A percentile compares a stretch with the other conserved stretches of the same genome.
Conservation (phyloP, 129 eudicot genomes). For the Saussurea involucrata region DNA sequence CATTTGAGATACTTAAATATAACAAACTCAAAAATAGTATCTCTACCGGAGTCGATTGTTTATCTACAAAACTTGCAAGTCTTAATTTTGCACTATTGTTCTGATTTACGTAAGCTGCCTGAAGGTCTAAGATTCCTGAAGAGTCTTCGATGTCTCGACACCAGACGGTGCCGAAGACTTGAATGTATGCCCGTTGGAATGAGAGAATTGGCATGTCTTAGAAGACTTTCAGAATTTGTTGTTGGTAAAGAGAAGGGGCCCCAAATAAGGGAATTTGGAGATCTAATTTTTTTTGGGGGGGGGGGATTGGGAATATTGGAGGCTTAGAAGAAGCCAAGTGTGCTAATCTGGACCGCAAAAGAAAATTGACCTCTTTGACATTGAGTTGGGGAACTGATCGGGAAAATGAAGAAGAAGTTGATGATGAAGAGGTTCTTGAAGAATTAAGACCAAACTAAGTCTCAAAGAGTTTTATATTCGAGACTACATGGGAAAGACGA, state of each 20-base stretch:
- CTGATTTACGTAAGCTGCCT: not conserved
- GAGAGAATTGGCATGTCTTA: not conserved
- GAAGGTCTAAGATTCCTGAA: not conserved
- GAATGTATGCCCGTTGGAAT: not conserved
- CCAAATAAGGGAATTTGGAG: not conserved
- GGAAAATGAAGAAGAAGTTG: not conserved
- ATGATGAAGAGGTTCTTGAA: not conserved
- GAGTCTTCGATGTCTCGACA: not conserved
- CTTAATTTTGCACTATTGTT: not conserved
- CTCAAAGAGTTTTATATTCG: not conserved
- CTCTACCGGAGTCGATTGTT: slow-evolving; percentile 29
- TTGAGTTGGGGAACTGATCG: not conserved
- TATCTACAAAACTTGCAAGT: slow-evolving; percentile 35
- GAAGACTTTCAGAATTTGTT: not conserved
- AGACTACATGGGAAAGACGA: not conserved
- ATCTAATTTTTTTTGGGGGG: not conserved
- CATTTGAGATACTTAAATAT: slow-evolving; percentile 26
- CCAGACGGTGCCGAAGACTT: not conserved
- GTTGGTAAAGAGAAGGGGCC: not conserved
- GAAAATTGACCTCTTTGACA: not conserved
- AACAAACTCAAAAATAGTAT: slow-evolving; percentile 6
- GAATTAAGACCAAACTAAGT: not conserved
- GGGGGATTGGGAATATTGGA: not conserved
- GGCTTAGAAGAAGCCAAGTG: not conserved
- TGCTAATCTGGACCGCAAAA: not conserved